Conservation (phyloP, 2,329 filamentous ascomycete genomes). For the Colletotrichum acutatum region DNA sequence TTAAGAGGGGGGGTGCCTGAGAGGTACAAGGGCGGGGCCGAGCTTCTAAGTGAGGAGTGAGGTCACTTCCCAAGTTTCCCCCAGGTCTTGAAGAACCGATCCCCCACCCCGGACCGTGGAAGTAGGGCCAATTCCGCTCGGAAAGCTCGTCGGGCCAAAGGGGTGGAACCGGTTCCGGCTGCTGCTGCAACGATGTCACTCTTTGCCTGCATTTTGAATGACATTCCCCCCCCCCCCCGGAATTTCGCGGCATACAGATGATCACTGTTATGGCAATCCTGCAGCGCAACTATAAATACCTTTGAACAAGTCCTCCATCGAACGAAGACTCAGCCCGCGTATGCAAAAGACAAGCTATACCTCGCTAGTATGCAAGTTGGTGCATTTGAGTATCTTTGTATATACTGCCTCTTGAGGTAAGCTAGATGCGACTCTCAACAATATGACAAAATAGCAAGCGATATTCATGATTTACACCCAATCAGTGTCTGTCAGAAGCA, state of each 20-base stretch:
- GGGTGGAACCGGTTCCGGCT: neutral
- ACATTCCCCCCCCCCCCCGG: neutral
- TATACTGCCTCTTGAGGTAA: neutral
- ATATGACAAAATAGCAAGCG: neutral
- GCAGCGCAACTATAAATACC: neutral
- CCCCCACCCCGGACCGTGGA: conserved; percentile 34
- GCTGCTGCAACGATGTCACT: neutral
- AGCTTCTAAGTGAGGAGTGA: conserved; percentile 21
- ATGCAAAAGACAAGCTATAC: neutral
- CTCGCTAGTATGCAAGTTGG: neutral
- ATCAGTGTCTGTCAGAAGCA: neutral
- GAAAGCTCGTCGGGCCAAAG: conserved; percentile 4
- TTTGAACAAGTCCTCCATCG: neutral
- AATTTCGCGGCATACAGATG: neutral
- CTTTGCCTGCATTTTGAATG: conserved; percentile 1
- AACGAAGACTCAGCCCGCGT: neutral
- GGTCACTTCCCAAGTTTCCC: conserved; percentile 13
- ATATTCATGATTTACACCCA: neutral
- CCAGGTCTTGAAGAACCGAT: conserved; percentile 16
- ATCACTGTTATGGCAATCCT: neutral
- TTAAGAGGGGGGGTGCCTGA: conserved; percentile 26
- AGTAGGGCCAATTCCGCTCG: conserved; percentile 7
- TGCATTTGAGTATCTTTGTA: neutral
- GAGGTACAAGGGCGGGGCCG: conserved; percentile 29
- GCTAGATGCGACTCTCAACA: neutral